These are phyloP conservation scores for Phlebiopsis gigantea DNA, from an alignment of 768 basidiomycete genomes.

Conservation along the genomic window DNA sequence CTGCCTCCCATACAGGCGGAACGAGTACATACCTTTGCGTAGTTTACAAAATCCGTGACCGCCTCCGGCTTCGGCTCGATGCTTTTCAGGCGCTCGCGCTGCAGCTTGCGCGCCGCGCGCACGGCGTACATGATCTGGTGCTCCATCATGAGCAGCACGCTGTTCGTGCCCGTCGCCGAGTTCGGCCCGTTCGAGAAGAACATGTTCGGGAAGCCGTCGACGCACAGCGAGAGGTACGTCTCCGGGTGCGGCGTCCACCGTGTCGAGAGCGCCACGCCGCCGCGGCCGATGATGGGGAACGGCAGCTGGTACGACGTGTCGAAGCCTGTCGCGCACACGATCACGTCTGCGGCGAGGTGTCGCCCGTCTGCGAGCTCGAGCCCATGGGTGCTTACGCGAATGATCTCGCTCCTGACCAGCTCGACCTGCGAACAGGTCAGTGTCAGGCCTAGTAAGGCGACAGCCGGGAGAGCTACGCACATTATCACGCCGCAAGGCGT, in stretches of 20 bases:
- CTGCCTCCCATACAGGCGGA: not conserved
- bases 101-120: conserved; percentile 49
- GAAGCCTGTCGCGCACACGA: conserved; percentile 64
- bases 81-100: conserved; percentile 56
- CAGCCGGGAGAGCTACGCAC: conserved; percentile 24
- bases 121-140: conserved; percentile 52
- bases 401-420: conserved; percentile 47
- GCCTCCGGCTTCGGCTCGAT: conserved; percentile 56
- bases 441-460: not conserved
- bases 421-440: conserved; percentile 25
- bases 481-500: conserved; percentile 56
- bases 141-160: conserved; percentile 51
- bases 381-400: conserved; percentile 44
- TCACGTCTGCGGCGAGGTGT: conserved; percentile 48
- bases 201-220: conserved; percentile 65
- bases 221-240: conserved; percentile 53
- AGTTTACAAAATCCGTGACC: conserved; percentile 39
- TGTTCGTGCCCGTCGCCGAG: conserved; percentile 46
- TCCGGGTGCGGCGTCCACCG: conserved; percentile 49
- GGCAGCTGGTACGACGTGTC: conserved; percentile 45
- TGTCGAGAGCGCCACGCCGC: conserved; percentile 45
- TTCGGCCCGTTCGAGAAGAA: conserved; percentile 56
- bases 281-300: conserved; percentile 51
- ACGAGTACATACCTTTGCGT: not conserved
- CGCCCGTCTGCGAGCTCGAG: conserved; percentile 53